phyloP scores from a whole-genome alignment of 2,329 filamentous ascomycete species.

The Aspergillus japonicus region DNA sequence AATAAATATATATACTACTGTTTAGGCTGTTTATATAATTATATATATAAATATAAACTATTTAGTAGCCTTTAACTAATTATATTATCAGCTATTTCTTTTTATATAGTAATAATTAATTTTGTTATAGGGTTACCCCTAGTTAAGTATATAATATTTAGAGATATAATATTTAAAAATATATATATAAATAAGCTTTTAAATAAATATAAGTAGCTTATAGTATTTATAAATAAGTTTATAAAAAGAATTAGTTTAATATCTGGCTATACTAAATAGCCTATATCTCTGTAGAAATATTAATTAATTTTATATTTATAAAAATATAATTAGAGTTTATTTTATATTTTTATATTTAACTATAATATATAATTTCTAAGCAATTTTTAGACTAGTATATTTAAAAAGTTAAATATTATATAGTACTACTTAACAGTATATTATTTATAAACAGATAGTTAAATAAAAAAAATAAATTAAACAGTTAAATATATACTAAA shows the following conservation, averaged over 20 bases:
- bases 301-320: background rate
- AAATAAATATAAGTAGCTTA: background rate
- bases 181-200: background rate
- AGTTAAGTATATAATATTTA: background rate
- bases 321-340: background rate
- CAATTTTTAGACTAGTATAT: background rate
- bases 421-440: background rate
- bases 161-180: background rate
- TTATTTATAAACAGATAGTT: background rate
- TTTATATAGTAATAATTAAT: background rate
- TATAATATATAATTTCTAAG: background rate
- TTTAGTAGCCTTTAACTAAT: background rate
- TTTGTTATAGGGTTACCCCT: background rate
- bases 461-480: background rate
- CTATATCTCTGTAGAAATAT: background rate
- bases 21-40: background rate
- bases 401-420: background rate
- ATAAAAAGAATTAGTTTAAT: background rate
- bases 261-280: background rate
- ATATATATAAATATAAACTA: background rate
- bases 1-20: background rate
- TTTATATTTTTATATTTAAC: background rate
- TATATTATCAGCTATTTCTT: background rate
- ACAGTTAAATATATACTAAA: background rate
- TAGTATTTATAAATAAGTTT: background rate